These are phyloP conservation scores for Chlorella ohadii DNA, from an alignment of 139 green algal genomes.

Conservation along the genomic window DNA sequence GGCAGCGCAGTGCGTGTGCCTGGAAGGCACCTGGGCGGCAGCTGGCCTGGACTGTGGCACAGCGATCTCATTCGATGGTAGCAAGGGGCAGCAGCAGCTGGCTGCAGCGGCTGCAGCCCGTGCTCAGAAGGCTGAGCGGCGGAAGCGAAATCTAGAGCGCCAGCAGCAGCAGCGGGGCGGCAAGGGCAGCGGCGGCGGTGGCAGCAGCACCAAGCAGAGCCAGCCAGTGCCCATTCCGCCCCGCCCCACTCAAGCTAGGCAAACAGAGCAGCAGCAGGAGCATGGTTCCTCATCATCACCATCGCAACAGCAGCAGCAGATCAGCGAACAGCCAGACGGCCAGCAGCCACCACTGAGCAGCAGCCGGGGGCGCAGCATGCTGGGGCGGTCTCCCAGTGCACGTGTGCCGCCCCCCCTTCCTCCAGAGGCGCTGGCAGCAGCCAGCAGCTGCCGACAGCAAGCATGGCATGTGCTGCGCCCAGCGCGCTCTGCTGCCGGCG, in stretches of 20 bases:
- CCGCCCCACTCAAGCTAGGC: not conserved
- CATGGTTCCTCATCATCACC: not conserved
- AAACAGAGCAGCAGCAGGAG: not conserved
- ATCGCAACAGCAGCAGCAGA: not conserved
- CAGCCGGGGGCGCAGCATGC: not conserved
- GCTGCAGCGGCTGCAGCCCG: not conserved
- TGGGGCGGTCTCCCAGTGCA: no score
- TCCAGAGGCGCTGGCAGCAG: not conserved
- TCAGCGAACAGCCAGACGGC: not conserved
- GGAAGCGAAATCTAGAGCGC: constrained; percentile 1
- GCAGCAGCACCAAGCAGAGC: not conserved
- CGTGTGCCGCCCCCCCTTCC: not conserved
- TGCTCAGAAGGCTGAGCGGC: not conserved
- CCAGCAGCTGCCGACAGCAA: constrained; percentile 12
- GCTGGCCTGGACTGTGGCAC: constrained; percentile 14
- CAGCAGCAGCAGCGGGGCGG: not conserved
- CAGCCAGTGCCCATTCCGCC: no score
- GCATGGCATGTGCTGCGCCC: constrained; percentile 11
- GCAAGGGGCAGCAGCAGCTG: constrained; percentile 6
- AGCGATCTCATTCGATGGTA: not conserved
- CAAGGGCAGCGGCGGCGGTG: not conserved
- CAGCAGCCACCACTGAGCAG: not conserved
- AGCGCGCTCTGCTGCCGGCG: not conserved
- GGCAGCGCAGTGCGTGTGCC: constrained; percentile 6
- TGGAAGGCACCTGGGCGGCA: not conserved